Conservation (phyloP, 768 basidiomycete species). For the Rubroboletus satanas region DNA sequence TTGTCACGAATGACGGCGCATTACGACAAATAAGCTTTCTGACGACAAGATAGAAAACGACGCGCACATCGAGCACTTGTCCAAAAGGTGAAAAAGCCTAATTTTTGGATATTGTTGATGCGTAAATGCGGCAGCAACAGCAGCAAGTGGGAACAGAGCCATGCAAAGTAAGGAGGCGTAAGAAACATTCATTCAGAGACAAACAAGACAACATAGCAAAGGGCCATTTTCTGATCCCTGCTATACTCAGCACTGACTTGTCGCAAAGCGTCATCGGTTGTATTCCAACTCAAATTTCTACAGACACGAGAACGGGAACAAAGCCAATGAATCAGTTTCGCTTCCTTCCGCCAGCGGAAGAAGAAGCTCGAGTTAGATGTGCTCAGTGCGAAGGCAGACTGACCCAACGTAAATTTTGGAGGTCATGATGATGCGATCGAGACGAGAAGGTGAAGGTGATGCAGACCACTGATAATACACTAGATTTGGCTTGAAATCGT, state of each 20-base stretch:
- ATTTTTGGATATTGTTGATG: constrained; percentile 22
- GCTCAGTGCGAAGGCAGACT: constrained; percentile 62
- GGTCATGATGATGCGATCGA: constrained; percentile 43
- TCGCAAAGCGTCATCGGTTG: constrained; percentile 88
- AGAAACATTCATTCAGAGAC: constrained; percentile 30
- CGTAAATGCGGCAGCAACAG: constrained; percentile 19
- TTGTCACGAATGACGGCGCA: constrained; percentile 25
- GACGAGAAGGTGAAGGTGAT: constrained; percentile 17
- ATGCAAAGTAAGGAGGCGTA: constrained; percentile 29
- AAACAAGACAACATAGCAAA: constrained; percentile 47
- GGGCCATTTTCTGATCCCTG: constrained; percentile 20
- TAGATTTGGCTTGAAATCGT: constrained; percentile 45
- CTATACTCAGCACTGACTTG: constrained; percentile 67
- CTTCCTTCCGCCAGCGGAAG: constrained; percentile 40
- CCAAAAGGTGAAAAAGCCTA: constrained; percentile 85
- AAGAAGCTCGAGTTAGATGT: constrained; percentile 45
- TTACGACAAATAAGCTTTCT: constrained; percentile 20
- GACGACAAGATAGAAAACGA: constrained; percentile 31
- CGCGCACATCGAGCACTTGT: constrained; percentile 87
- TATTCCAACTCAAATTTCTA: constrained; percentile 96
- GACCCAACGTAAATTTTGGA: constrained; percentile 92
- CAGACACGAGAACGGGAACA: constrained; percentile 39
- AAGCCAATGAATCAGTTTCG: constrained; percentile 54
- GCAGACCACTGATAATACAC: constrained; percentile 43
- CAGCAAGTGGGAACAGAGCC: constrained; percentile 17